Percentiles rank a stretch among this genome's conserved stretches.
Conservation (phyloP, 2,329 filamentous ascomycete species). For the Nemania serpens region DNA sequence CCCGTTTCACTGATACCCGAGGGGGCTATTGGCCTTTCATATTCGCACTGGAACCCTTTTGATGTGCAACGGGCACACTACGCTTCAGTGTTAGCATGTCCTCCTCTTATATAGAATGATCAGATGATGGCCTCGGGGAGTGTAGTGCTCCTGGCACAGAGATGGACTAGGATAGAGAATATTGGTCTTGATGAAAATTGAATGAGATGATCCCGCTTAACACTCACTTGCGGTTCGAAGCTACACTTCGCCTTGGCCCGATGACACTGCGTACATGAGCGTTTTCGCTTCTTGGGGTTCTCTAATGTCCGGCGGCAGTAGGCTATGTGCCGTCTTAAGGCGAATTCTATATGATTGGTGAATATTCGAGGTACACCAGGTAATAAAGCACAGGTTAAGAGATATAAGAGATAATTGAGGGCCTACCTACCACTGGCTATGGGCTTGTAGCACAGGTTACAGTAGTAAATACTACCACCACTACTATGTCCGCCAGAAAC, state of each 20-base stretch:
- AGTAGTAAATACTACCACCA: constrained; percentile 26
- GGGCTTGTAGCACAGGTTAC: constrained; percentile 35
- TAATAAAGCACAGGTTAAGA: not conserved
- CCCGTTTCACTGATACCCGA: not conserved
- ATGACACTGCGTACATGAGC: constrained; percentile 36
- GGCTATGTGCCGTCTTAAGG: constrained; percentile 35
- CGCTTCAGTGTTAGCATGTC: constrained; percentile 2
- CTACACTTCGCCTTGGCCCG: constrained; percentile 36
- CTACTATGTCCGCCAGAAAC: not conserved
- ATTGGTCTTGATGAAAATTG: constrained; percentile 21
- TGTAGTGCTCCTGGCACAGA: not conserved
- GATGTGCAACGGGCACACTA: constrained; percentile 31
- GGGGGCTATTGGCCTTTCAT: constrained; percentile 25
- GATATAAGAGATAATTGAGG: not conserved
- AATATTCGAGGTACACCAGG: not conserved
- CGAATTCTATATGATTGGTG: constrained; percentile 28
- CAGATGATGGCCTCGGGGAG: not conserved
- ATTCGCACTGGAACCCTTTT: constrained; percentile 32
- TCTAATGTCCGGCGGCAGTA: constrained; percentile 33
- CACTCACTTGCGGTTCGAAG: constrained; percentile 33
- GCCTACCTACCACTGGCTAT: constrained; percentile 31
- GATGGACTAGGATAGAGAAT: not conserved
- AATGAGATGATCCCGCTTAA: constrained; percentile 19
- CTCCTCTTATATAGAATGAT: not conserved
- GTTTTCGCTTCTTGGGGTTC: constrained; percentile 32